Percentiles rank a stretch among this genome's conserved stretches.
These are phyloP conservation scores for Daedaleopsis sinensis DNA, from an alignment of 768 basidiomycete species.

Conservation along the genomic window DNA sequence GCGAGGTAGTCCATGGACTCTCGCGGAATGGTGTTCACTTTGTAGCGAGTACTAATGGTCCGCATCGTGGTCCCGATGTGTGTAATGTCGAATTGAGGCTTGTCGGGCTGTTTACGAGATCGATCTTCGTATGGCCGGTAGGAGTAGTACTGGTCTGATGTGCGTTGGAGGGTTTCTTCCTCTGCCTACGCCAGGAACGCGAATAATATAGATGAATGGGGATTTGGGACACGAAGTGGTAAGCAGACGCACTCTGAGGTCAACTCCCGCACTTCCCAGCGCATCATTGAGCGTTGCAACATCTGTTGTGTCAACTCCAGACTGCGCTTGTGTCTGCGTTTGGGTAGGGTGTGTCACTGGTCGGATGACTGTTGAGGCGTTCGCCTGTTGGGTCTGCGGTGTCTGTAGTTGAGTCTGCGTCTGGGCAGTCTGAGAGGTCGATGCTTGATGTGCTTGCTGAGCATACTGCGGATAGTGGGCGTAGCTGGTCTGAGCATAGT, in stretches of 20 bases:
- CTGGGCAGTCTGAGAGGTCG: slow-evolving; percentile 23
- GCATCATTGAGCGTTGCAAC: slow-evolving; percentile 84
- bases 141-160: slow-evolving; percentile 59
- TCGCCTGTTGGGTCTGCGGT: slow-evolving; percentile 11
- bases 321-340: slow-evolving; percentile 14
- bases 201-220: not conserved
- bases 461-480: slow-evolving; percentile 49
- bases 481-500: slow-evolving; percentile 41
- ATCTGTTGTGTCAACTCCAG: slow-evolving; percentile 60
- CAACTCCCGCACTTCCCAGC: slow-evolving; percentile 84
- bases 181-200: slow-evolving; percentile 61
- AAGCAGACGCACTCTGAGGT: slow-evolving; percentile 61
- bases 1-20: slow-evolving; percentile 80
- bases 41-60: slow-evolving; percentile 65
- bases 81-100: slow-evolving; percentile 69
- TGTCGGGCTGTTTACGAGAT: slow-evolving; percentile 71
- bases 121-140: slow-evolving; percentile 79
- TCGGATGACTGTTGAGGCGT: slow-evolving; percentile 12
- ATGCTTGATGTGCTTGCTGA: slow-evolving; percentile 29
- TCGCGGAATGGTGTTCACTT: slow-evolving; percentile 67
- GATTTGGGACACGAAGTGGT: not conserved
- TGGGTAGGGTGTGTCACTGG: slow-evolving; percentile 9
- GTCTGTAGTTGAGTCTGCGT: slow-evolving; percentile 14
- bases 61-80: slow-evolving; percentile 71
- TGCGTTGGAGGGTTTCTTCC: slow-evolving; percentile 77